A percentile compares a stretch with the other conserved stretches of the same genome.
phyloP scores from a whole-genome alignment of 192 early-diverging fungal genomes.

The Lobosporangium transversale region DNA sequence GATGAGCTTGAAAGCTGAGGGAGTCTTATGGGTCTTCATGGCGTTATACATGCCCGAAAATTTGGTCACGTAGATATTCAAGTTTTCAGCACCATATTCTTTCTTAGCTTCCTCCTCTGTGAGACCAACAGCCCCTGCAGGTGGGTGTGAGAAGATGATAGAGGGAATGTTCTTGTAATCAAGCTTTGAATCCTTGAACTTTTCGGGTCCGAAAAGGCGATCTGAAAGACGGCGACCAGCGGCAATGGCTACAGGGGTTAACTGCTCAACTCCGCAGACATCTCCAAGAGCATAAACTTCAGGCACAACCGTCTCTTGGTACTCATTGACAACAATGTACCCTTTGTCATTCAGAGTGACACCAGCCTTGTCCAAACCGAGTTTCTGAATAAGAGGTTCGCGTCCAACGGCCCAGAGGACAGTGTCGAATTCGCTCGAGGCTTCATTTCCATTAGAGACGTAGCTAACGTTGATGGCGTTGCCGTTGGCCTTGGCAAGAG shows the following conservation, averaged over 20 bases:
- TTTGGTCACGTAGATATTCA: constrained; percentile 88
- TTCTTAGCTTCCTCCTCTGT: constrained; percentile 83
- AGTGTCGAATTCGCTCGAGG: constrained; percentile 76
- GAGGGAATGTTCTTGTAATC: constrained; percentile 96
- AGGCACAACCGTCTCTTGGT: constrained; percentile 78
- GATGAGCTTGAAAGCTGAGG: constrained; percentile 93
- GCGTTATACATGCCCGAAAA: constrained; percentile 95
- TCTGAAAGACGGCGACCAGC: constrained; percentile 91
- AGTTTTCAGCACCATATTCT: constrained; percentile 76
- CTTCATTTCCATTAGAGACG: constrained; percentile 49
- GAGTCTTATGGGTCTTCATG: constrained; percentile 87
- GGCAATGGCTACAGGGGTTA: constrained; percentile 98
- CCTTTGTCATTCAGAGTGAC: constrained; percentile 74
- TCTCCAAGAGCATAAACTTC: constrained; percentile 94
- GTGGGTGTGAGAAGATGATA: constrained; percentile 95
- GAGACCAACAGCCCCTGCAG: constrained; percentile 89
- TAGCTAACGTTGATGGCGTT: constrained; percentile 63
- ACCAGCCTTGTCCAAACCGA: constrained; percentile 74
- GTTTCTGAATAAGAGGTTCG: constrained; percentile 73
- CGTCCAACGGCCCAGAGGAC: constrained; percentile 95
- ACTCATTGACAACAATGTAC: constrained; percentile 86
- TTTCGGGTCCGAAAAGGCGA: constrained; percentile 86
- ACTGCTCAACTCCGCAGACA: constrained; percentile 88
- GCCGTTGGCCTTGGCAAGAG: constrained; percentile 66
- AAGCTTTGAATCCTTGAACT: constrained; percentile 79